phyloP scores from a whole-genome alignment of 345 rosid species.

The Arabis hirsuta region DNA sequence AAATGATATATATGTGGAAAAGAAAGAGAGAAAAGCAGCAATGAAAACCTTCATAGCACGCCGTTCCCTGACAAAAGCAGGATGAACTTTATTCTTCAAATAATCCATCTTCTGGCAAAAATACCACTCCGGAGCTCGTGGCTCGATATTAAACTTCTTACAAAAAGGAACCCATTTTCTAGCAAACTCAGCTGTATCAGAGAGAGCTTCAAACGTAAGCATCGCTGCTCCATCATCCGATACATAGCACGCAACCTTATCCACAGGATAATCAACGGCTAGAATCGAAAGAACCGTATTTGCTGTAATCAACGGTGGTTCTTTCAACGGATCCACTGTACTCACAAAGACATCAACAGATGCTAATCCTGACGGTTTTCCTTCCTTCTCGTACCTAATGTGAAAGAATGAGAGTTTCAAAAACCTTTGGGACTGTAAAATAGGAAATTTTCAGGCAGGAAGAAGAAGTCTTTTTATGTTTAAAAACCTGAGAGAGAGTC shows the following conservation, averaged over 20 bases:
- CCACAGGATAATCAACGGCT: constrained; percentile 95
- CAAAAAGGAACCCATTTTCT: constrained; percentile 99
- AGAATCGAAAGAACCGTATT: constrained; percentile 95
- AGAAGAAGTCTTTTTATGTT: not conserved
- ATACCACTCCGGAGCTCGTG: constrained; percentile 98
- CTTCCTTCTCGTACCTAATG: constrained; percentile 90
- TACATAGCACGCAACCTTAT: constrained; percentile 91
- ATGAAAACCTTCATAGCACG: constrained; percentile 86
- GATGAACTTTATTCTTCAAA: constrained; percentile 87
- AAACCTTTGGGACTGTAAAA: not conserved
- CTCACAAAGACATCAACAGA: constrained; percentile 80
- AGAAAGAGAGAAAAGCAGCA: not conserved
- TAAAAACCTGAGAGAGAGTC: constrained; percentile 89
- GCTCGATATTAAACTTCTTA: constrained; percentile 84
- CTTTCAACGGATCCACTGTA: constrained; percentile 97
- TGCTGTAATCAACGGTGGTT: constrained; percentile 95
- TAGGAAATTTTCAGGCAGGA: not conserved
- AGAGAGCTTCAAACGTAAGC: constrained; percentile 98
- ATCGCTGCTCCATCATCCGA: constrained; percentile 99
- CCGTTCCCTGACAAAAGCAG: constrained; percentile 85
- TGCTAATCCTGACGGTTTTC: constrained; percentile 83
- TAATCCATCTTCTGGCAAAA: constrained; percentile 91
- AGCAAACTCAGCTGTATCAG: constrained; percentile 95
- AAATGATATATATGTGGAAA: not conserved
- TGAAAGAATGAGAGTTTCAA: not conserved